These are phyloP conservation scores for Proliferodiscus dingleyae DNA, from an alignment of 2,329 filamentous ascomycete genomes.

Conservation along the genomic window DNA sequence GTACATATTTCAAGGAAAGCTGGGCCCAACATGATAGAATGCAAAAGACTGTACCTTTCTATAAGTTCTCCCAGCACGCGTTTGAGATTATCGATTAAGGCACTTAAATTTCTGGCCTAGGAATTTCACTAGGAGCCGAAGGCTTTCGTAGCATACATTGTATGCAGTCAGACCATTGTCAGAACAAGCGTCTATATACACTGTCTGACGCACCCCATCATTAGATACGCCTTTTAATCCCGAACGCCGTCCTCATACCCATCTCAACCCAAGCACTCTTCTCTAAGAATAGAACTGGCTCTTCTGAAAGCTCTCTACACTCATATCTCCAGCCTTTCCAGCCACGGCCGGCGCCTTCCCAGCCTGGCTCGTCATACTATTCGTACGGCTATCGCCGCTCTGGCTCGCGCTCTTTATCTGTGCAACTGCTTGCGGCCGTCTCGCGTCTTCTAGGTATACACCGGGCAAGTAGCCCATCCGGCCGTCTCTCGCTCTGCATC, in stretches of 20 bases:
- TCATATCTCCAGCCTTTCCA: constrained; percentile 59
- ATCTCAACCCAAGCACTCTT: constrained; percentile 4
- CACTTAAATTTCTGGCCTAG: too few relatives aligned
- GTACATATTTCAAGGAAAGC: too few relatives aligned
- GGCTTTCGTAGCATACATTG: not conserved
- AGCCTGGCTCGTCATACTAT: constrained; percentile 36
- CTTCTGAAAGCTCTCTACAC: constrained; percentile 67
- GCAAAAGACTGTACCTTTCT: too few relatives aligned
- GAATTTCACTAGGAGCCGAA: too few relatives aligned
- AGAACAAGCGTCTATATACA: constrained; percentile 7
- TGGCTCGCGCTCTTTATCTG: constrained; percentile 32
- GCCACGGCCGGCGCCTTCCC: constrained; percentile 44
- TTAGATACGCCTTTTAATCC: too few relatives aligned
- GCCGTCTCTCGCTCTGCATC: constrained; percentile 84
- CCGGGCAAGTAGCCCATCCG: constrained; percentile 87
- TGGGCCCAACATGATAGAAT: too few relatives aligned
- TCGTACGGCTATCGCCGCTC: constrained; percentile 44
- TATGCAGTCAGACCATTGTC: constrained; percentile 1
- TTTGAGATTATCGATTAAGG: too few relatives aligned
- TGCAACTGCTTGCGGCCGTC: constrained; percentile 41
- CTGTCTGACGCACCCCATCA: not conserved
- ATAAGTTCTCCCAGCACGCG: too few relatives aligned
- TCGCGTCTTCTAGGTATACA: constrained; percentile 78
- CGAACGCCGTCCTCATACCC: too few relatives aligned
- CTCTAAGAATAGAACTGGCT: constrained; percentile 60